Evolutionary conservation across 1,139 yeast species (phyloP), one percentile per base, ranked within the genome.

Genomic region (Schwanniomyces etchellsii): DNA sequence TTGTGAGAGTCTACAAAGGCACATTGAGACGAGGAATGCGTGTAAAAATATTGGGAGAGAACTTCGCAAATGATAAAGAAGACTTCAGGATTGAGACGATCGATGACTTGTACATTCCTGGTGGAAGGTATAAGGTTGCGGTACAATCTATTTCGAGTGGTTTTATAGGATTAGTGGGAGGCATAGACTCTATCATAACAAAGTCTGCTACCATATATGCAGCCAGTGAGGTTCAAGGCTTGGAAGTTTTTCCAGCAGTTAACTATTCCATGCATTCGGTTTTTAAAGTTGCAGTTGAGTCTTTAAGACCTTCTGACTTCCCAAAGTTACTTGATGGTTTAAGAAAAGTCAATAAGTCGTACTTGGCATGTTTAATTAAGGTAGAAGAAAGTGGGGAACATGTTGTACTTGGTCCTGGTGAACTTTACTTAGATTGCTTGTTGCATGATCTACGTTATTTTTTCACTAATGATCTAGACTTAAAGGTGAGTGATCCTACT

Each of bases 311-410:
- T 0, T 70, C 85, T 0, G 95, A 89, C 34, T 58, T 84, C 15
- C 93, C 95, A 0, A 71, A 72, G 37, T 63, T 89, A 47, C 60
- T 81, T 11, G 80, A 74, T 13, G 88, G 89, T 0, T 58, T 91
- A 30, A 64, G 82, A 37, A 73, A 67, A 35, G 61, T 82, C 16
- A 72, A 72, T 40, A 76, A 73, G 40, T 61, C 81, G 1, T 89
- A 84, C 47, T 69, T 83, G 10, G 77, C 89, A 5, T 65, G 79
- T 22, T 67, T 69, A 17, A 62, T 85, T 5, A 76, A 71, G 39
- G 89, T 83, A 1, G 96, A 86, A 50, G 95, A 84, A 42, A 81
- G 89, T 34, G 96, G 97, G 2, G 97, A 89, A 45, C 86, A 82
- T 50, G 77, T 80, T 1, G 51, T 93, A 2, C 49, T 79, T 17